A percentile compares a stretch with the other conserved stretches of the same genome.
These are phyloP conservation scores for Starmerella roubikii DNA, from an alignment of 805 yeast species.

Conservation along the genomic window DNA sequence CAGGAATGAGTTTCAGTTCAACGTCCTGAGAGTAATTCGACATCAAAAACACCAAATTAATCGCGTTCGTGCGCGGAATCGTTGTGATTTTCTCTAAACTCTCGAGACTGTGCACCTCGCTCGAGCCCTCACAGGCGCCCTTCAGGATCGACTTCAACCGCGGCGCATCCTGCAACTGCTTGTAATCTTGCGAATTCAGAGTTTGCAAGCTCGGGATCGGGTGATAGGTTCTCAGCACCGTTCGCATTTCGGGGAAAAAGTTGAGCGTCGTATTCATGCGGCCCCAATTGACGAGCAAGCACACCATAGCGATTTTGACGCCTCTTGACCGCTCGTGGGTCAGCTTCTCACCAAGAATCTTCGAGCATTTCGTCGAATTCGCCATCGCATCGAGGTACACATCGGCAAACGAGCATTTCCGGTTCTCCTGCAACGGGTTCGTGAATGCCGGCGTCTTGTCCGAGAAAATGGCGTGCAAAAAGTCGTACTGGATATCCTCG, in stretches of 20 bases:
- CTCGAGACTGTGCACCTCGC: slow-evolving; percentile 20
- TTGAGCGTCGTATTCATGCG: slow-evolving; percentile 90
- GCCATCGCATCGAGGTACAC: slow-evolving; percentile 71
- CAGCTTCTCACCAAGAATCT: slow-evolving; percentile 65
- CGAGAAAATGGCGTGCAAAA: slow-evolving; percentile 49
- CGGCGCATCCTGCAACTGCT: slow-evolving; percentile 89
- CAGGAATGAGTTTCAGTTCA: slow-evolving; percentile 30
- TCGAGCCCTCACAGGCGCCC: slow-evolving; percentile 63
- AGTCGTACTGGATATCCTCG: slow-evolving; percentile 72
- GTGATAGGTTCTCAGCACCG: slow-evolving; percentile 83
- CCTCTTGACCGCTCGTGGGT: slow-evolving; percentile 48
- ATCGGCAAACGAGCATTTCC: slow-evolving; percentile 60
- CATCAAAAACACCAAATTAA: slow-evolving; percentile 60
- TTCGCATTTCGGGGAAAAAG: slow-evolving; percentile 87
- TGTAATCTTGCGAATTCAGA: slow-evolving; percentile 41
- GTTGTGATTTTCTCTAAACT: slow-evolving; percentile 2
- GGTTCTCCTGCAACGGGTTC: slow-evolving; percentile 26
- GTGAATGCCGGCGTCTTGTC: slow-evolving; percentile 55
- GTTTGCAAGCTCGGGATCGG: slow-evolving; percentile 83
- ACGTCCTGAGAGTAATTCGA: slow-evolving; percentile 47
- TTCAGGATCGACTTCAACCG: slow-evolving; percentile 78
- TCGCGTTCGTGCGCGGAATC: slow-evolving; percentile 47
- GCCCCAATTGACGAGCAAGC: slow-evolving; percentile 80
- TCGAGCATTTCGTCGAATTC: slow-evolving; percentile 70
- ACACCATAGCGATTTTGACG: slow-evolving; percentile 62